Conservation (phyloP, 352 stramenopile species). For the Pilasporangium apinafurcum region DNA sequence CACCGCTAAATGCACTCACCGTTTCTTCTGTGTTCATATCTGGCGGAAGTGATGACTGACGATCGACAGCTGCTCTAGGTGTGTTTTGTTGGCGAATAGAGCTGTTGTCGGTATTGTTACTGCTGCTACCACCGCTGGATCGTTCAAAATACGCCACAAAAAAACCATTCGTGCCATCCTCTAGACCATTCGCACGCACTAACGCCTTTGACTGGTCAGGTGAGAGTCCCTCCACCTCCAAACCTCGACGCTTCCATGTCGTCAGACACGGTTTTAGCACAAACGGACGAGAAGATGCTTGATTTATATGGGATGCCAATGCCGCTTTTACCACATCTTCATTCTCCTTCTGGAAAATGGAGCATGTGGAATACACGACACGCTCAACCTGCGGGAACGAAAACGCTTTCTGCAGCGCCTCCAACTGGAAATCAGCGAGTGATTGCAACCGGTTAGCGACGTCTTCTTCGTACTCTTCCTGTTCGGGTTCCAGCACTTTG, state of each 20-base stretch:
- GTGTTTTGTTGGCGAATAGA: no score
- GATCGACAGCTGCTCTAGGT: no score
- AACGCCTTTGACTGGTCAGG: slow-evolving; percentile 68
- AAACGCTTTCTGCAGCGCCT: slow-evolving; percentile 91
- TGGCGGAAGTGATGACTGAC: no score
- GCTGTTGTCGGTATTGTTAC: neutral
- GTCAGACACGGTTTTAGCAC: slow-evolving; percentile 56
- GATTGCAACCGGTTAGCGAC: slow-evolving; percentile 78
- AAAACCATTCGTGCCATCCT: slow-evolving; percentile 95
- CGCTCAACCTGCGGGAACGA: slow-evolving; percentile 91
- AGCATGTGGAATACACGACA: slow-evolving; percentile 97
- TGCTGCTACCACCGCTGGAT: neutral
- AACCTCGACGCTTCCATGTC: slow-evolving; percentile 71
- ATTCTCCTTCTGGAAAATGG: slow-evolving; percentile 94
- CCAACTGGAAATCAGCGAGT: slow-evolving; percentile 94
- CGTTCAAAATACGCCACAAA: slow-evolving; percentile 96
- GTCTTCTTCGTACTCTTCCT: slow-evolving; percentile 42
- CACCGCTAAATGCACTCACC: neutral
- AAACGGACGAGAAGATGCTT: slow-evolving; percentile 40
- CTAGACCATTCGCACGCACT: slow-evolving; percentile 88
- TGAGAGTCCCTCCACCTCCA: slow-evolving; percentile 46
- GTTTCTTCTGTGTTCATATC: neutral
- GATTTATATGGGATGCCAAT: slow-evolving; percentile 62
- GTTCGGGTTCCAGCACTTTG: slow-evolving; percentile 26
- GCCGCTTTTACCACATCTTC: slow-evolving; percentile 90